Evolutionary conservation across 2,329 filamentous ascomycete species (phyloP), one percentile per base, ranked within the genome.

Genomic region (Pseudocercospora cruenta): DNA sequence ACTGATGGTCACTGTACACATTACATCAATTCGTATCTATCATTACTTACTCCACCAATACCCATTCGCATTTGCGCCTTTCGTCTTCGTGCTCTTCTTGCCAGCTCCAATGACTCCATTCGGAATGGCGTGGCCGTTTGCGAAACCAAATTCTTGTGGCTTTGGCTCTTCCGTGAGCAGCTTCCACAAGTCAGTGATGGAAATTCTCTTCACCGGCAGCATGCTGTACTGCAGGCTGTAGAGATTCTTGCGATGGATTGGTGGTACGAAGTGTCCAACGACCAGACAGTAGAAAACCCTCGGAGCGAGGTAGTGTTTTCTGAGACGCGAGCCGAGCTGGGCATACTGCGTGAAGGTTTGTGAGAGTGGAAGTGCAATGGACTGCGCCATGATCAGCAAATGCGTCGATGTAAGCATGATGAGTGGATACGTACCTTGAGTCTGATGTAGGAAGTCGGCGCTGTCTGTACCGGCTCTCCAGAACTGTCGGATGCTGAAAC

Each of bases 141-240:
- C 58, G 39, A 64, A 58, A 10, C 67, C 71, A 12, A 47, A 59
- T 24, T 64, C 67, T 60, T 61, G 60, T 33, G 58, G 39, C 22
- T 65, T 63, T 64, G 62, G 53, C 59, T 64, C 67, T 49, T 64
- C 68, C 16, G 64, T 76, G 65, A 78, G 57, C 16, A 77, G 66
- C 22, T 70, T 64, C 95, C 96, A 99, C 78, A 98, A 90, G 76
- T 97, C 93, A 73, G 87, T 84, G 64, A 98, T 91, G 1, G 90
- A 89, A 0, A 92, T 91, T 53, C 96, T 84, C 62, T 87, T 87
- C 7, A 92, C 91, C 0, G 96, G 96, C 47, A 99, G 85, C 93
- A 98, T 98, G 81, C 93, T 96, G 80, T 99, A 99, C 80, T 99
- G 95, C 74, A 99, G 83, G 72, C 93, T 96, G 80, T 99, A 99